Evolutionary conservation across 805 yeast genomes (phyloP), one percentile per base, ranked within the genome.

Genomic region (Hanseniaspora meyeri): DNA sequence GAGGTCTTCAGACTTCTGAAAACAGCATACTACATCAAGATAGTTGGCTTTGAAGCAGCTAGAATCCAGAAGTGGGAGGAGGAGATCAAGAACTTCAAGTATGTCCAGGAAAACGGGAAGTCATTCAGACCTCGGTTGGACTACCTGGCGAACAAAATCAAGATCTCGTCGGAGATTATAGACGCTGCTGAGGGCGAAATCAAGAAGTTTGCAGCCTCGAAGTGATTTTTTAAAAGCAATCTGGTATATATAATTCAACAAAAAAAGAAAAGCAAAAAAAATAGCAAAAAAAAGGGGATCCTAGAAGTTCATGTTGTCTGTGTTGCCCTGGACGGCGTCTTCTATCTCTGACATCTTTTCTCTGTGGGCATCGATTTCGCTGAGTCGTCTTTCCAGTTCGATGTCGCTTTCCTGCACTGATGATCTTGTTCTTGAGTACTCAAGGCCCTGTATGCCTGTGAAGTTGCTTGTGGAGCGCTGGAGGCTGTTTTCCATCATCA

Each of bases 141-240:
- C 37, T 90, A 85, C 62, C 68, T 90, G 48, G 77, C 84, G 8
- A 74, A 70, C 32, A 88, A 88, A 70, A 80, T 90, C 59, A 79
- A 78, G 10, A 71, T 73, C 0, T 76, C 86, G 37, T 87, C 83
- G 50, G 66, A 65, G 10, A 77, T 68, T 45, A 77, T 84, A 42
- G 62, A 70, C 24, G 66, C 70, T 1, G 72, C 76, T 56, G 89
- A 83, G 62, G 65, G 65, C 10, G 63, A 70, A 16, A 69, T 75
- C 19, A 72, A 72, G 58, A 63, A 67, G 32, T 58, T 74, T 19
- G 66, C 71, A 5, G 11, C 38, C 16, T 56, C 38, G 24, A 43
- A 29, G 14, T 14, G 31, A 29, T 3, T 39, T 12, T 11, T 3
- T 38, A 11, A 27, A 14, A 29, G 11, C 17, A 7, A 29, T 20